Evolutionary conservation across 2,329 filamentous ascomycete genomes (phyloP), one percentile per base, ranked within the genome.

Genomic region (Beauveria sp.): DNA sequence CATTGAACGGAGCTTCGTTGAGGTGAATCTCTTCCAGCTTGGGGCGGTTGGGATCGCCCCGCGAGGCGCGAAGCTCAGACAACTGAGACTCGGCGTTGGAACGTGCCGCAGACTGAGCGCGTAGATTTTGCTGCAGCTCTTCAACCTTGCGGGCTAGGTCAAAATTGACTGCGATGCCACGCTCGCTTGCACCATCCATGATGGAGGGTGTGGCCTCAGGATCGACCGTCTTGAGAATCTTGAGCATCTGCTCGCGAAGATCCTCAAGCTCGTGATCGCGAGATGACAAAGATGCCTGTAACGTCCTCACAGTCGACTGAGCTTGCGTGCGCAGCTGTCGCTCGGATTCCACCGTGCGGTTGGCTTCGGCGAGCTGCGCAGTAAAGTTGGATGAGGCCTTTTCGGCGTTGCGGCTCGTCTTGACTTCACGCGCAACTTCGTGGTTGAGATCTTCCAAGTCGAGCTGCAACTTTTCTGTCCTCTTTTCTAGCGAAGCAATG

Each of bases 371-470:
- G 31, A 98, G 81, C 71, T 98, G 92, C 24, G 89, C 85, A 7
- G 88, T 90, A 63, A 88, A 83, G 42, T 86, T 89, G 0, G 91
- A 96, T 20, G 91, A 88, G 24, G 87, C 84, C 73, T 96, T 96
- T 75, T 98, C 93, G 4, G 93, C 93, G 71, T 90, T 95, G 63
- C 93, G 87, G 70, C 88, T 95, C 22, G 87, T 86, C 77, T 97
- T 96, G 70, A 93, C 91, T 75, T 97, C 93, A 34, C 92, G 84
- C 55, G 90, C 89, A 60, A 97, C 83, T 73, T 98, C 92, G 68
- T 98, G 93, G 67, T 91, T 96, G 42, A 97, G 80, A 72, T 99
- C 93, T 72, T 99, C 93, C 9, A 98, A 76, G 69, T 84, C 92
- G 48, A 98, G 82, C 57, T 92, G 85, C 31, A 98, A 80, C 75